Base-by-base conservation (phyloP, 2,329 filamentous ascomycete species). In the Trichoderma endophyticum region DNA sequence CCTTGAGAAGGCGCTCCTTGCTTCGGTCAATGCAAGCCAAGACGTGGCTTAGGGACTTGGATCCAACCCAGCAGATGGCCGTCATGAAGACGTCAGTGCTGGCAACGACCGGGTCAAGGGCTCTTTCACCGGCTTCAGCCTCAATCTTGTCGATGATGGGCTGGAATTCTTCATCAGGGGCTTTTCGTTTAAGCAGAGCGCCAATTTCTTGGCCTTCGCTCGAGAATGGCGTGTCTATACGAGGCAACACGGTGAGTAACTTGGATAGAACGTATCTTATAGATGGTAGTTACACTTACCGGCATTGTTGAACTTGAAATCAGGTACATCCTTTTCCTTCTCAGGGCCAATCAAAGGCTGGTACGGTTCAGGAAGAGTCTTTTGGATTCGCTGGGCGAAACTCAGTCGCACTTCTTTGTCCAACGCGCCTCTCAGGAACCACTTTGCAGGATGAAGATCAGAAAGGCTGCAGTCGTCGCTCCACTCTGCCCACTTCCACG, bases 401-500 rank as follows among this genome's bases (percentile, higher is more conserved):
- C 94, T 98, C 64, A 99, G 86, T 6, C 96, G 92, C 75, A 99
- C 97, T 83, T 99, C 96, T 84, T 98, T 98, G 79, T 99, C 96
- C 72, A 99, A 84, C 4, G 94, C 92, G 24, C 94, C 95, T 68
- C 91, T 86, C 75, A 99, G 96, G 82, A 99, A 98, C 36, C 95
- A 93, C 83, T 98, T 98, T 83, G 91, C 92, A 1, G 96, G 95
- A 79, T 97, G 90, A 39, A 96, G 84, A 73, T 91, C 86, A 0
- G 93, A 88, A 30, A 97, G 87, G 57, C 90, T 87, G 18, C 97
- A 90, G 79, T 98, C 94, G 18, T 95, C 93, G 62, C 93, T 88
- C 96, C 96, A 99, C 83, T 99, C 96, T 18, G 92, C 91, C 96
- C 96, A 99, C 83, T 98, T 98, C 96, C 96, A 99, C 11, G 96